Evolutionary conservation across 1,139 yeast genomes (phyloP), one percentile per base, ranked within the genome.

Genomic region (Magnusiomyces clavatus): DNA sequence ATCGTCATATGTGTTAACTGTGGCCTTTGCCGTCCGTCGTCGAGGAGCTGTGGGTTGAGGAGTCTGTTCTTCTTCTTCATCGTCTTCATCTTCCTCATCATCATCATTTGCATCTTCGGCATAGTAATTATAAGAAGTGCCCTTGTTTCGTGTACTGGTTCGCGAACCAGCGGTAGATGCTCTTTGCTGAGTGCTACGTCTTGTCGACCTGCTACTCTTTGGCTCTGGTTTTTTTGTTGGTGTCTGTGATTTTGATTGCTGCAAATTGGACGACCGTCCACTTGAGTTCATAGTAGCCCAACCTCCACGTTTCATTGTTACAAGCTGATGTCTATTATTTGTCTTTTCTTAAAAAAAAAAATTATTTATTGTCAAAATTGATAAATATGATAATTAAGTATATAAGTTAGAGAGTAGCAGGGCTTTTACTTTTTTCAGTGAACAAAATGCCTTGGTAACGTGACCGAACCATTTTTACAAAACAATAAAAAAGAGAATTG

Each of bases 241-340:
- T 47, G 11, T 16, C 47, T 8, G 41, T 34, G n/a, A 19, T 16
- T 13, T 42, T 43, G 20, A 40, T 29, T 12, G 20, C 49, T 31
- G 39, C 24, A 38, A 48, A 20, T 35, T 48, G 43, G 13, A 37
- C 46, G 29, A 8, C 44, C 48, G 41, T 14, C 40, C 31, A 24
- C 31, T 24, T 24, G 31, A 24, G 36, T 49, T 53, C n/a, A 41
- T 51, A 36, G 34, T 36, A 35, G 43, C 51, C 44, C 37, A n/a
- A 46, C 29, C 48, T 50, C 11, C 46, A 36, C 14, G 54, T 47
- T 52, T 55, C 54, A 50, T 57, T 54, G 44, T 51, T 49, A 34
- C 53, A n/a, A 55, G 43, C 47, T 57, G 55, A 42, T 69, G 70
- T 58, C 59, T 47, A 54, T 62, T n/a, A 51, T 55, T n/a, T n/a